phyloP scores from a whole-genome alignment of 768 basidiomycete genomes.

The Pleurotus cornucopiae region DNA sequence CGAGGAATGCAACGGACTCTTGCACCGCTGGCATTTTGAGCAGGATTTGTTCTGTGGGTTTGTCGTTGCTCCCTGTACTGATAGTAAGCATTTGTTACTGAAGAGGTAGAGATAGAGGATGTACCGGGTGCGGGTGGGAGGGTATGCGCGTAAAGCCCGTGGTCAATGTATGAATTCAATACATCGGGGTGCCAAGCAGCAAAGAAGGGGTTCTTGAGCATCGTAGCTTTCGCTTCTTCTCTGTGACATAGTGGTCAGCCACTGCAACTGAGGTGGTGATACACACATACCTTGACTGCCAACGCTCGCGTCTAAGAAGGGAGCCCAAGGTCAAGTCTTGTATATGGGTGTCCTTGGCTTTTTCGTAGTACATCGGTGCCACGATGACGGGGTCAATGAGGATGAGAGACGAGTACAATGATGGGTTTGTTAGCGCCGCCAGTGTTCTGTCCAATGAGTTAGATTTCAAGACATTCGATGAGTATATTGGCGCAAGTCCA shows the following conservation, averaged over 20 bases:
- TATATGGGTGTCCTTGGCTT: constrained; percentile 9
- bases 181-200: constrained; percentile 62
- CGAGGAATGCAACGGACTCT: constrained; percentile 61
- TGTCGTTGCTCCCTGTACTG: constrained; percentile 16
- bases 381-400: constrained; percentile 78
- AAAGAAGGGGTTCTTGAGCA: constrained; percentile 64
- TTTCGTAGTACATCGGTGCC: constrained; percentile 18
- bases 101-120: background rate
- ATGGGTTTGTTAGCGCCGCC: constrained; percentile 59
- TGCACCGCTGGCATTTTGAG: constrained; percentile 67
- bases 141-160: constrained; percentile 37
- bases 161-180: constrained; percentile 56
- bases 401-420: constrained; percentile 66
- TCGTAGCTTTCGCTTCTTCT: constrained; percentile 50
- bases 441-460: constrained; percentile 39
- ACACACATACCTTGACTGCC: constrained; percentile 51
- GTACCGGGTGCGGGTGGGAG: background rate
- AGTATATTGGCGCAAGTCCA: constrained; percentile 10
- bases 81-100: too few relatives aligned
- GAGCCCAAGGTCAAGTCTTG: constrained; percentile 37
- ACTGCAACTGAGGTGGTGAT: background rate
- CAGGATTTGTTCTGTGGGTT: constrained; percentile 32
- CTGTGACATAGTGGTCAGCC: constrained; percentile 25
- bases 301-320: constrained; percentile 53
- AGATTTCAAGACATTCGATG: background rate